A percentile compares a stretch with the other conserved stretches of the same genome.
These are phyloP conservation scores for Acanthamoeba sp. DNA, from an alignment of 208 protist genomes.

Conservation along the genomic window DNA sequence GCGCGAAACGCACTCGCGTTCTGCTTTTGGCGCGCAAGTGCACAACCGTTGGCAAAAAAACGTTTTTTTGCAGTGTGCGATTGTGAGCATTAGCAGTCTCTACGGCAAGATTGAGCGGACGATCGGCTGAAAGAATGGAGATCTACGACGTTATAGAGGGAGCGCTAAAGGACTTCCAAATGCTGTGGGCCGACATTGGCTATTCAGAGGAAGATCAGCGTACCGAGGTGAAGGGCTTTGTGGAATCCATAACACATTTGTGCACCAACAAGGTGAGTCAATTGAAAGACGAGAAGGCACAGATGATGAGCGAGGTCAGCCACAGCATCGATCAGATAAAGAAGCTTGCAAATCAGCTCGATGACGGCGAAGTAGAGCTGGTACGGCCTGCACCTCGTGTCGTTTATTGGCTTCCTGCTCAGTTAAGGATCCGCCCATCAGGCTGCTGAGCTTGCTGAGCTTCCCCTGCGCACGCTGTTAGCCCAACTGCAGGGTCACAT, in stretches of 20 bases:
- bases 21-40: background rate
- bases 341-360: background rate
- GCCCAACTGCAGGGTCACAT: background rate
- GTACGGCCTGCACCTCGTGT: background rate
- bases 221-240: background rate
- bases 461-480: background rate
- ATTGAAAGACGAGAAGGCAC: background rate
- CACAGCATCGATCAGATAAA: conserved; percentile 4
- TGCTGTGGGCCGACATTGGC: conserved; percentile 9
- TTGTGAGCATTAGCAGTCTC: too few species aligned
- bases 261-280: background rate
- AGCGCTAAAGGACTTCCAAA: background rate
- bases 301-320: background rate
- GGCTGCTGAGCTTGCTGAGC: background rate
- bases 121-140: background rate
- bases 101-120: background rate
- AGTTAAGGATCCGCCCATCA: background rate
- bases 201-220: background rate
- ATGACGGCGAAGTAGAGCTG: conserved; percentile 46
- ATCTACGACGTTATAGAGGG: background rate
- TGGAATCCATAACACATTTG: background rate
- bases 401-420: background rate
- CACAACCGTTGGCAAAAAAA: too few species aligned
- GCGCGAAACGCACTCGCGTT: background rate
- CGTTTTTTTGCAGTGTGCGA: too few species aligned